Evolutionary conservation across 208 protist species (phyloP), one percentile per base, ranked within the genome.

Genomic region (Tritrichomonas foetus): DNA sequence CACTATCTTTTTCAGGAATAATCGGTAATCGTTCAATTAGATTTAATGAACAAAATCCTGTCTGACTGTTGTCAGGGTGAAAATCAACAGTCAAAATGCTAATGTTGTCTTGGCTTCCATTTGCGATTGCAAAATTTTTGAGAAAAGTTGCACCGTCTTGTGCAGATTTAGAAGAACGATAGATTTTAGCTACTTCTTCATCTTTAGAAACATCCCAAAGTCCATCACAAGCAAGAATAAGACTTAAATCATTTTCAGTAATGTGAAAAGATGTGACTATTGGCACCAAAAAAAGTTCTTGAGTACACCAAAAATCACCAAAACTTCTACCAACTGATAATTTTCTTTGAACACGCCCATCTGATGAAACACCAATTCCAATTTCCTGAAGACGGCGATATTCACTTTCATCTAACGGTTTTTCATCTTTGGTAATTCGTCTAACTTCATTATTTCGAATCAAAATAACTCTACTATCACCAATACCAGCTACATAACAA

Each of bases 171-270:
- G 69, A 27, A 13, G 39, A 11, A 3, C 25, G 39, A 36, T 47
- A 11, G 22, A 78, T n/a, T 16, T 92, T 9, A 16, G 5, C 1
- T 5, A 61, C 80, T 16, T 92, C 80, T 64, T 53, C 50, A 64
- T 92, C 47, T 53, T 2, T 61, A 39, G 61, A 22, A 8, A 92
- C 80, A 30, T 92, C 80, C 44, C 44, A 92, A 8, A 92, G 13
- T 8, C 80, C 80, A 92, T 92, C 80, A 47, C 80, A 92, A 61
- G 80, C 80, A 8, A 92, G 27, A 27, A 92, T 30, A 33, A 92
- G 16, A 13, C 69, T 36, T 11, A 78, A 16, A 16, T 78, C 69
- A 47, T 78, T 36, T 47, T 36, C 69, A 47, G 1, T 20, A 20
- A 78, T 78, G 9, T 78, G 9, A n/a, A 47, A 78, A 78, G 9